A percentile compares a stretch with the other conserved stretches of the same genome.
These are phyloP conservation scores for Verticillium albo-atrum DNA, from an alignment of 2,329 filamentous ascomycete species.

Conservation along the genomic window DNA sequence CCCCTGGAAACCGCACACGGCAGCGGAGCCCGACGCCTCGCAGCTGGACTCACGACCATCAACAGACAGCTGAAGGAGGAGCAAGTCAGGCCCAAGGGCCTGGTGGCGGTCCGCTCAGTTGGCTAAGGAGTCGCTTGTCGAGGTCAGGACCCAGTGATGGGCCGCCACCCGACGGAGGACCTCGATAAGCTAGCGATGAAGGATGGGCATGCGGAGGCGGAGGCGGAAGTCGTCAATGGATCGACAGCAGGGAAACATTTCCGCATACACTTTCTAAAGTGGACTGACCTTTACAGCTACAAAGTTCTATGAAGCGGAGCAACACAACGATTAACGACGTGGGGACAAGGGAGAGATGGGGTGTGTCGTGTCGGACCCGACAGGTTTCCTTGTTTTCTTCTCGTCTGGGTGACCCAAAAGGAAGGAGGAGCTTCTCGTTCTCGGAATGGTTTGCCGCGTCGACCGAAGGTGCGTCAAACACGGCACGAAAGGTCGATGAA, in stretches of 20 bases:
- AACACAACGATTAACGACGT: not conserved
- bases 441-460: no score
- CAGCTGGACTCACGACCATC: conserved; percentile 21
- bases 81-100: conserved; percentile 20
- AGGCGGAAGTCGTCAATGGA: not conserved
- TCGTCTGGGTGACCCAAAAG: no score
- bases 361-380: not conserved
- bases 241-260: no score
- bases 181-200: not conserved
- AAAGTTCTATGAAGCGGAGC: not conserved
- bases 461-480: no score
- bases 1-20: conserved; percentile 25
- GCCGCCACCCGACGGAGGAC: not conserved
- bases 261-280: not conserved
- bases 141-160: not conserved
- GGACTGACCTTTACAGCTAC: not conserved
- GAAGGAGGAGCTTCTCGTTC: no score
- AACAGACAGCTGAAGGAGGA: conserved; percentile 17
- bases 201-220: not conserved
- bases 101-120: conserved; percentile 34
- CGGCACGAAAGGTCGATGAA: no score
- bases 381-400: not conserved
- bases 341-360: not conserved
- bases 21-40: conserved; percentile 34
- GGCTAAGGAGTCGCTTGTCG: conserved; percentile 38